Conservation (phyloP, 2,329 filamentous ascomycete species). For the Cyphellophora europaea region DNA sequence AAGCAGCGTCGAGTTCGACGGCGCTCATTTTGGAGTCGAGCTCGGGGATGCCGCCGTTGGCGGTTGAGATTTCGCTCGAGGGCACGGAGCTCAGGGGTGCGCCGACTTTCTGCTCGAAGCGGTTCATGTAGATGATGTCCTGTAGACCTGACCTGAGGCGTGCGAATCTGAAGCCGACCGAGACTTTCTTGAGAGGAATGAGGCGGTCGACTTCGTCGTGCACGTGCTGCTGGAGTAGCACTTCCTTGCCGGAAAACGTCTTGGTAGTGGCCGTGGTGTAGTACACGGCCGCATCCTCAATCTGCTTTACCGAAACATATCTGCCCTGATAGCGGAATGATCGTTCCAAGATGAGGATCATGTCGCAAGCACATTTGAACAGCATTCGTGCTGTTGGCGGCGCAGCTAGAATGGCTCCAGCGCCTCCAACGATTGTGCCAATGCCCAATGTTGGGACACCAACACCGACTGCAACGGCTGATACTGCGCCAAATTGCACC, state of each 20-base stretch:
- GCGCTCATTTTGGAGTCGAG: background rate
- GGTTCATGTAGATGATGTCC: constrained; percentile 17
- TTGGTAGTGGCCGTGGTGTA: constrained; percentile 16
- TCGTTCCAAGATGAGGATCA: constrained; percentile 24
- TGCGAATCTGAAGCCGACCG: constrained; percentile 9
- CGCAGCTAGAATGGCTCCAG: constrained; percentile 18
- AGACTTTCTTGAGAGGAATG: constrained; percentile 13
- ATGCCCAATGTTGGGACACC: constrained; percentile 18
- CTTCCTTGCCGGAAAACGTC: constrained; percentile 16
- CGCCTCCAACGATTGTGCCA: constrained; percentile 19
- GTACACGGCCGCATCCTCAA: constrained; percentile 17
- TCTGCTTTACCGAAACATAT: constrained; percentile 17
- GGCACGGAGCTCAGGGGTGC: background rate
- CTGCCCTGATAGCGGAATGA: constrained; percentile 20
- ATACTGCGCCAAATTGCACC: constrained; percentile 12
- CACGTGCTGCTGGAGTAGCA: constrained; percentile 14
- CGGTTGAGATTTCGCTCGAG: background rate
- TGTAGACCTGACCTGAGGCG: constrained; percentile 14
- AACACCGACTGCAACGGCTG: constrained; percentile 10
- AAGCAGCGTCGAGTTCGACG: background rate
- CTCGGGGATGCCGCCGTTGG: background rate
- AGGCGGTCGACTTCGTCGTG: constrained; percentile 15
- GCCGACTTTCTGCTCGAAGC: constrained; percentile 11
- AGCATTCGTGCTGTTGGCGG: constrained; percentile 24
- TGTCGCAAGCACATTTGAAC: constrained; percentile 24